Evolutionary conservation across 257 asterid genomes (phyloP).

Genomic region (Nicotiana tabacum): DNA sequence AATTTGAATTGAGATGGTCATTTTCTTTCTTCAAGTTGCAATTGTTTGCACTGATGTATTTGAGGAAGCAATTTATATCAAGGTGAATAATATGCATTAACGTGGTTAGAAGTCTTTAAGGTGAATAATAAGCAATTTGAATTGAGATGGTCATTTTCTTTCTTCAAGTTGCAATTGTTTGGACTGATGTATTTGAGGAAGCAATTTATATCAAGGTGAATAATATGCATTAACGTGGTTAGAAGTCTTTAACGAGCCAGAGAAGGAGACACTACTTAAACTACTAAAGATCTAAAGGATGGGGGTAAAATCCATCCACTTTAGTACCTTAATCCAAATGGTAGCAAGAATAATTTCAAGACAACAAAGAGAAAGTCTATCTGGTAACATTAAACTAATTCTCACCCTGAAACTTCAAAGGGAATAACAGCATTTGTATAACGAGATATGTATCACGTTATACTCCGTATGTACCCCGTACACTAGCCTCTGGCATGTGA

Average conservation of each 20-base stretch:
- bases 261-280: not conserved
- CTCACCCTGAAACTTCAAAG: not conserved
- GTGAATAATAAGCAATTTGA: not conserved
- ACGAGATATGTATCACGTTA: not conserved
- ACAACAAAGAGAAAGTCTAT: not conserved
- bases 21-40: slow-evolving; percentile 1
- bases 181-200: not conserved
- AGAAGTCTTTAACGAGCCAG: not conserved
- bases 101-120: not conserved
- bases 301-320: not conserved
- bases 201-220: not conserved
- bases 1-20: not conserved
- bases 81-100: not conserved
- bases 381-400: not conserved
- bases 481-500: not conserved
- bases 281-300: not conserved
- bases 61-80: not conserved
- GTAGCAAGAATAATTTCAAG: not conserved
- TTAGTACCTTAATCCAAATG: not conserved
- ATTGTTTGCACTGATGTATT: not conserved
- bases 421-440: not conserved
- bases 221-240: not conserved
- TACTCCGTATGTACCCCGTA: not conserved
- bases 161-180: not conserved
- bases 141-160: not conserved